Percentiles rank a stretch among this genome's conserved stretches.
Conservation (phyloP, 495 filamentous ascomycete genomes). For the Baudoinia panamericana region DNA sequence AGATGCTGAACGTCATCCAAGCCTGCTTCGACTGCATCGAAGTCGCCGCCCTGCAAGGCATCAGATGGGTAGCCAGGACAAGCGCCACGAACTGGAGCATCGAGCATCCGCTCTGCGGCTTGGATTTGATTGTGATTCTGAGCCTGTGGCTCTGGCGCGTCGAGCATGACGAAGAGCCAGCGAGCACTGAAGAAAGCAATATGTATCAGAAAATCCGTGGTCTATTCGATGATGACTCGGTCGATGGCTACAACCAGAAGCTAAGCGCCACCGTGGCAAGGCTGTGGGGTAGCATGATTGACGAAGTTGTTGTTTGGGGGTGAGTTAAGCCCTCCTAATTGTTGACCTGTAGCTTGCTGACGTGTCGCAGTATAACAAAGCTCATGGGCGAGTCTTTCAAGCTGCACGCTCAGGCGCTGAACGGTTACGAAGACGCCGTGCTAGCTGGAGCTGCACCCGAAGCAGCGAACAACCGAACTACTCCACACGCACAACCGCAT, state of each 20-base stretch:
- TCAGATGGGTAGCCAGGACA: conserved; percentile 94
- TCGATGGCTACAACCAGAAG: conserved; percentile 63
- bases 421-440: conserved; percentile 72
- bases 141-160: conserved; percentile 96
- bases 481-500: neutral
- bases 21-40: conserved; percentile 98
- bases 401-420: conserved; percentile 83
- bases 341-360: conserved; percentile 39
- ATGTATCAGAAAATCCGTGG: conserved; percentile 94
- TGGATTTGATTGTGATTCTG: conserved; percentile 98
- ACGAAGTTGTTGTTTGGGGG: conserved; percentile 98
- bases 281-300: conserved; percentile 95
- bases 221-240: conserved; percentile 80
- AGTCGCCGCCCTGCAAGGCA: conserved; percentile 83
- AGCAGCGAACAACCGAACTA: neutral
- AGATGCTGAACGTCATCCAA: conserved; percentile 97
- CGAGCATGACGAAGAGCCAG: conserved; percentile 95
- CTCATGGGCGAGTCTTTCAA: conserved; percentile 98
- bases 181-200: conserved; percentile 75
- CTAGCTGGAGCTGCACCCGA: conserved; percentile 7
- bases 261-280: conserved; percentile 86
- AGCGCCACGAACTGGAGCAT: conserved; percentile 98
- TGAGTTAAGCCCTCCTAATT: conserved; percentile 38
- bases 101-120: conserved; percentile 89
- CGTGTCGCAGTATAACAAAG: conserved; percentile 66